phyloP scores from a whole-genome alignment of 192 early-diverging fungal species.

The Geranomyces michiganensis region DNA sequence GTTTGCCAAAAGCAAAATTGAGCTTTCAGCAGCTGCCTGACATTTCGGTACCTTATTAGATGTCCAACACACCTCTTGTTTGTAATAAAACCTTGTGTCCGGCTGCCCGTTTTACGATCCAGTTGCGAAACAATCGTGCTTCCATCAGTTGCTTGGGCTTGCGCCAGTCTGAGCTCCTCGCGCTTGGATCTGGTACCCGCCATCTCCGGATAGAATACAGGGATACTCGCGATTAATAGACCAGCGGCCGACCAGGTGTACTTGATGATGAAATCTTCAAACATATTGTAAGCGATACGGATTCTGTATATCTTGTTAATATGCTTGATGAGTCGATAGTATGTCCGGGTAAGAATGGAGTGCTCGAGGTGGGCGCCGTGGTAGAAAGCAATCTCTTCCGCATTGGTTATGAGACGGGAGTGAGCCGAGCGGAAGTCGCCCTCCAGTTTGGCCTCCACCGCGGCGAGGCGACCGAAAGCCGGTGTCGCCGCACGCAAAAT shows the following conservation, averaged over 20 bases:
- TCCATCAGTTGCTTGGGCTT: constrained; percentile 45
- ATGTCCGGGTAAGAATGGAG: constrained; percentile 49
- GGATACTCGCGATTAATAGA: constrained; percentile 77
- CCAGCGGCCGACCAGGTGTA: constrained; percentile 95
- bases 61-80: constrained; percentile 63
- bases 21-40: not conserved
- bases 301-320: constrained; percentile 59
- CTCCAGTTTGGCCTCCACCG: constrained; percentile 83
- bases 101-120: constrained; percentile 48
- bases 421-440: constrained; percentile 97
- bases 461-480: constrained; percentile 94
- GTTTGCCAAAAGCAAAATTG: not conserved
- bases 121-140: constrained; percentile 43
- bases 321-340: constrained; percentile 52
- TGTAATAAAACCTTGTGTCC: constrained; percentile 87
- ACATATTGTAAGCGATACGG: constrained; percentile 61
- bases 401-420: constrained; percentile 91
- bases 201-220: constrained; percentile 71
- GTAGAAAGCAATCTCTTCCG: constrained; percentile 95
- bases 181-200: constrained; percentile 36
- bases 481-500: constrained; percentile 88
- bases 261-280: constrained; percentile 93
- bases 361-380: constrained; percentile 84
- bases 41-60: not conserved
- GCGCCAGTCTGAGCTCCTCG: constrained; percentile 34